phyloP scores from a whole-genome alignment of 192 early-diverging fungal species.

The Umbelopsis vinacea region DNA sequence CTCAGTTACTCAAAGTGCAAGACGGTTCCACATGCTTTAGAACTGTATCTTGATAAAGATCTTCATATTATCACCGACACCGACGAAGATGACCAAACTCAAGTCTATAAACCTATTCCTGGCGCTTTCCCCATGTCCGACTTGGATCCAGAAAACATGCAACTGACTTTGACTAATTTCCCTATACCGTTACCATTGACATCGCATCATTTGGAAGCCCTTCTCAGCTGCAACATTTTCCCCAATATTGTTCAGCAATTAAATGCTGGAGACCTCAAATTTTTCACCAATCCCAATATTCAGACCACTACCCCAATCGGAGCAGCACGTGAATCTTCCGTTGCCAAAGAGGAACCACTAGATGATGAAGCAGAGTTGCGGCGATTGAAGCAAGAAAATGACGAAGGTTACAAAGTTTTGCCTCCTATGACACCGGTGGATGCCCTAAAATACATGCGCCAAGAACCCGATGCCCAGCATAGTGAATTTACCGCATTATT shows the following conservation, averaged over 20 bases:
- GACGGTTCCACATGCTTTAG: slow-evolving; percentile 20
- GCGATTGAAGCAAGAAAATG: slow-evolving; percentile 4
- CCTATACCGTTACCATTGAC: slow-evolving; percentile 9
- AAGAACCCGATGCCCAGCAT: background rate
- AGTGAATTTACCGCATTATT: background rate
- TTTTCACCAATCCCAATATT: slow-evolving; percentile 8
- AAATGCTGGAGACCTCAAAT: slow-evolving; percentile 12
- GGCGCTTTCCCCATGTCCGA: slow-evolving; percentile 5
- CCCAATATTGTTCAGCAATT: slow-evolving; percentile 13
- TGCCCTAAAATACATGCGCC: slow-evolving; percentile 26
- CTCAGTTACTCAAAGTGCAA: slow-evolving; percentile 14
- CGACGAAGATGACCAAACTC: background rate
- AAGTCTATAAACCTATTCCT: slow-evolving; percentile 20
- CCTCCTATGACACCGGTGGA: slow-evolving; percentile 39
- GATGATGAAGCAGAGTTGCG: slow-evolving; percentile 17
- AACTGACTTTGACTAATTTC: background rate
- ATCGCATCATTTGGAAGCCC: background rate
- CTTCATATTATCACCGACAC: slow-evolving; percentile 9
- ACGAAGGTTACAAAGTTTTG: slow-evolving; percentile 14
- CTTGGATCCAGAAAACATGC: slow-evolving; percentile 12
- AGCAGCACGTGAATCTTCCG: slow-evolving; percentile 4
- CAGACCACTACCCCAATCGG: background rate
- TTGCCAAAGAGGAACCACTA: slow-evolving; percentile 6
- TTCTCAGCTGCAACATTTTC: slow-evolving; percentile 5
- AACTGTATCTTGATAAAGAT: slow-evolving; percentile 25